Percentiles rank a stretch among this genome's conserved stretches.
phyloP scores from a whole-genome alignment of 331 rosid species.

The Dryas integrifolia region DNA sequence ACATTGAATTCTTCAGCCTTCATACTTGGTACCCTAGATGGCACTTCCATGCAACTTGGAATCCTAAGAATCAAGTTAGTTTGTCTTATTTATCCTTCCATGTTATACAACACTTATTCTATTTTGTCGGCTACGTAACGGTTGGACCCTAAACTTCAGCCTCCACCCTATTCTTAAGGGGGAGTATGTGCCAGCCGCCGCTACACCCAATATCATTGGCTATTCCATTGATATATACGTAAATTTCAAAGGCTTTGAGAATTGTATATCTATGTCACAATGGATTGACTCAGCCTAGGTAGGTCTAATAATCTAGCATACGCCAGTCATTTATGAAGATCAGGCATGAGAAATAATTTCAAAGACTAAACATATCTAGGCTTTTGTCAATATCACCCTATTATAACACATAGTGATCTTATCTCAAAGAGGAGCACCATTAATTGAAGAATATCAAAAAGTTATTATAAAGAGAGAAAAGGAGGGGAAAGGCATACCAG shows the following conservation, averaged over 20 bases:
- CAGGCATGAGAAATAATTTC: not conserved
- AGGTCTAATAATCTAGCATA: not conserved
- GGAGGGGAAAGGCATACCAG: slow-evolving; percentile 45
- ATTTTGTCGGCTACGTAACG: not conserved
- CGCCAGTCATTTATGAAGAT: not conserved
- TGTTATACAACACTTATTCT: not conserved
- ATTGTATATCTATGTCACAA: not conserved
- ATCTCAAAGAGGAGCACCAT: not conserved
- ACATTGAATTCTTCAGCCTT: slow-evolving; percentile 14
- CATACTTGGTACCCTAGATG: not conserved
- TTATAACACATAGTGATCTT: too few relatives aligned
- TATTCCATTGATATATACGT: not conserved
- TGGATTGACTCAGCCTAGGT: not conserved
- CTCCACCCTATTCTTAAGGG: not conserved
- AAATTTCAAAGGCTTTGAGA: not conserved
- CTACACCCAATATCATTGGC: not conserved
- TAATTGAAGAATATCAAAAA: not conserved
- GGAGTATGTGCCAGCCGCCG: not conserved
- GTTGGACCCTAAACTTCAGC: not conserved
- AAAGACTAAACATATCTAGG: not conserved
- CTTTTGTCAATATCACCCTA: not conserved
- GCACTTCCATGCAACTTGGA: not conserved
- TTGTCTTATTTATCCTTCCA: not conserved
- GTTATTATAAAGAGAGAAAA: not conserved
- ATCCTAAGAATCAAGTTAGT: not conserved